phyloP scores from a whole-genome alignment of 495 filamentous ascomycete genomes.

The Neurospora africana region DNA sequence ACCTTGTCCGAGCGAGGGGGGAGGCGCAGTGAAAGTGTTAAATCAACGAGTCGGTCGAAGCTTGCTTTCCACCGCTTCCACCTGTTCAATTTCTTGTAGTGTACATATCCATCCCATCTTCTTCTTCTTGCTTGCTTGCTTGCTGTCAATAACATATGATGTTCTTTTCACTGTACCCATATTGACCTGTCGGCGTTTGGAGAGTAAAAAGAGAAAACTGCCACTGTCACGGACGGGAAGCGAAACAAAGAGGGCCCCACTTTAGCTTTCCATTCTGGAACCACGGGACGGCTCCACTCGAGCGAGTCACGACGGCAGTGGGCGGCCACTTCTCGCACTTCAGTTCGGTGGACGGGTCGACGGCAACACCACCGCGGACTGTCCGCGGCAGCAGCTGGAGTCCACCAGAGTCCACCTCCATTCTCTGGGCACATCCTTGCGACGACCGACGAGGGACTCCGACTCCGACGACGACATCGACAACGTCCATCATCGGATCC shows the following conservation, averaged over 20 bases:
- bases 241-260: slow-evolving; percentile 16
- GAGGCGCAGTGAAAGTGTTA: neutral
- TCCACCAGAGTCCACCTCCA: neutral
- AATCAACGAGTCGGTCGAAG: neutral
- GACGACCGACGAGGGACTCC: neutral
- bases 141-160: neutral
- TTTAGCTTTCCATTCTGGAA: slow-evolving; percentile 22
- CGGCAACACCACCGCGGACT: neutral
- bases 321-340: neutral
- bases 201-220: neutral
- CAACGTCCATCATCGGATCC: neutral
- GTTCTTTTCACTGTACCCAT: neutral
- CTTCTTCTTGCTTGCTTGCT: neutral
- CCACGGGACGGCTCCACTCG: slow-evolving; percentile 15
- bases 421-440: neutral
- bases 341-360: neutral
- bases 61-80: neutral
- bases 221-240: neutral
- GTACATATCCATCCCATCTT: neutral
- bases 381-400: neutral
- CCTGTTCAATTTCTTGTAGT: neutral
- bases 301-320: slow-evolving; percentile 20
- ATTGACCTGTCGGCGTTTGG: neutral
- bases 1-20: neutral
- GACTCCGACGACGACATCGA: neutral